Base-by-base conservation (phyloP, 2,329 filamentous ascomycete genomes). In the Chaetomiaceae sp. region DNA sequence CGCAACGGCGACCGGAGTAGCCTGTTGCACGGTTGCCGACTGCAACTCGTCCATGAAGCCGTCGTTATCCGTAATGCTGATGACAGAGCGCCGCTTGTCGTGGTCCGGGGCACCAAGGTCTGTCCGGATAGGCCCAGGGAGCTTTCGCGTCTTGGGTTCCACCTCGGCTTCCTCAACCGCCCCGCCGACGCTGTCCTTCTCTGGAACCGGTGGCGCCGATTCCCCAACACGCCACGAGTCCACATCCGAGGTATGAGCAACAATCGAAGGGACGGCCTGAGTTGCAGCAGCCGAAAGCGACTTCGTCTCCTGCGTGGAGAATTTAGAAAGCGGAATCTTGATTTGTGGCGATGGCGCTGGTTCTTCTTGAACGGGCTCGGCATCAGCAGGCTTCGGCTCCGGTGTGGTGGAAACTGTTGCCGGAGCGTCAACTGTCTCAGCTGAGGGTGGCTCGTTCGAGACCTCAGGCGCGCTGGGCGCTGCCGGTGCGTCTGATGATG, bases 11-110 rank as follows among this genome's bases (percentile, higher is more conserved):
- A 95, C 82, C 2, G 89, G 86, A 65, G 85, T 87, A n/a, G 90
- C 90, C 71, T 96, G 83, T 65, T 94, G 81, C 17, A 95, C 74
- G 2, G 87, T 91, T 25, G 90, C 91, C 51, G 83, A 87, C 63
- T 89, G 87, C 51, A 95, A 73, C 70, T 95, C 91, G 53, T 95
- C 88, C 81, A 95, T 87, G 58, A 91, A 81, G 15, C 83, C 86
- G 65, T 94, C 89, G 67, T 92, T 88, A n/a, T 87, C 85, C 23
- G 71, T 78, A 37, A 82, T 71, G 65, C 80, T 79, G 38, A 77
- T 64, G 37, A 75, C 73, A 2, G 73, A 66, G 34, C 61, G 64
- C 29, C 61, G 49, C n/a, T 63, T 66, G 17, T 65, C 61, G 49
- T 65, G 68, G 23, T 69, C 68, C 14, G 65, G 58, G 19, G 60